phyloP scores from a whole-genome alignment of 768 basidiomycete genomes.

The Postia placenta region DNA sequence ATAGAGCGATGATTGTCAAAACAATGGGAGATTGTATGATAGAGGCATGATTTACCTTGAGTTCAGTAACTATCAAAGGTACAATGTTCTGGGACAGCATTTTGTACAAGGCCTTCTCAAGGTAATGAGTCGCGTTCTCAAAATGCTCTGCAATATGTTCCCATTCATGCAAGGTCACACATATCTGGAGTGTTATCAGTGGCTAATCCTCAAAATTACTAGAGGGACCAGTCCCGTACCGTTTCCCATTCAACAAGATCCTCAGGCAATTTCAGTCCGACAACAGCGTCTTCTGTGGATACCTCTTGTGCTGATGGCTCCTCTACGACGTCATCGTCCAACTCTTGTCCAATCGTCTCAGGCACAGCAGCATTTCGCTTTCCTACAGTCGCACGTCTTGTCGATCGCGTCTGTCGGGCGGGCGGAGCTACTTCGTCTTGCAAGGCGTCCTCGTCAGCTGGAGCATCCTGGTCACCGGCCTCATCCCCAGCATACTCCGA shows the following conservation, averaged over 20 bases:
- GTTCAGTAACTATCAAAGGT: constrained; percentile 61
- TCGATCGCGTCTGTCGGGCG: background rate
- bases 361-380: background rate
- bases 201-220: background rate
- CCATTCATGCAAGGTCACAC: constrained; percentile 82
- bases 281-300: too few relatives aligned
- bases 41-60: constrained; percentile 42
- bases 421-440: background rate
- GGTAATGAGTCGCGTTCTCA: constrained; percentile 67
- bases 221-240: too few relatives aligned
- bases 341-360: background rate
- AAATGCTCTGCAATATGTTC: constrained; percentile 72
- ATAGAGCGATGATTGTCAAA: background rate
- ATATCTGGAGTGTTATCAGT: constrained; percentile 46
- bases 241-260: constrained; percentile 90
- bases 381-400: background rate
- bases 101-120: constrained; percentile 76
- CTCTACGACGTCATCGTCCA: constrained; percentile 4
- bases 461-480: constrained; percentile 5
- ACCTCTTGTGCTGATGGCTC: constrained; percentile 17
- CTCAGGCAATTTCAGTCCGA: too few relatives aligned
- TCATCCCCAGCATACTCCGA: constrained; percentile 36
- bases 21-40: constrained; percentile 1
- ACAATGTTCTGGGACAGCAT: constrained; percentile 59
- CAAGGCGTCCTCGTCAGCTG: background rate